These are phyloP conservation scores for Ascobolus immersus DNA, from an alignment of 495 filamentous ascomycete genomes.

Conservation along the genomic window DNA sequence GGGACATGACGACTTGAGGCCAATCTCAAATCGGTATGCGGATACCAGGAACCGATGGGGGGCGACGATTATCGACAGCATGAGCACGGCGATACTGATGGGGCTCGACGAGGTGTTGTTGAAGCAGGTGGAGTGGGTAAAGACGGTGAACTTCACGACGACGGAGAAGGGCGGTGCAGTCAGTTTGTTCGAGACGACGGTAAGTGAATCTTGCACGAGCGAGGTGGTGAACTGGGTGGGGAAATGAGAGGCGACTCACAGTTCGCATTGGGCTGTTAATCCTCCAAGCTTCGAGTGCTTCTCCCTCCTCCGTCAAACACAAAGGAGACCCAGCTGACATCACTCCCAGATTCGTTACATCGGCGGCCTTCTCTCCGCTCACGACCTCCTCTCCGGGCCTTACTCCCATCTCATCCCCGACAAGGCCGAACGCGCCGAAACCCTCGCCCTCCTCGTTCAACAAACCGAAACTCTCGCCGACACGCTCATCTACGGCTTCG, in stretches of 20 bases:
- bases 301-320: too few species aligned
- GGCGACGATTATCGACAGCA: conserved; percentile 56
- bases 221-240: background rate
- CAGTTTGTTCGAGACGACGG: conserved; percentile 66
- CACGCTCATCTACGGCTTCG: conserved; percentile 49
- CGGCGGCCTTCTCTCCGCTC: conserved; percentile 53
- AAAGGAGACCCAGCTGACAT: too few species aligned
- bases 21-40: conserved; percentile 35
- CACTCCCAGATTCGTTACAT: conserved; percentile 46
- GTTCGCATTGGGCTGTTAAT: too few species aligned
- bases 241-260: too few species aligned
- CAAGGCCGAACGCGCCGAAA: conserved; percentile 19
- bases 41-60: conserved; percentile 68
- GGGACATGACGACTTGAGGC: conserved; percentile 50
- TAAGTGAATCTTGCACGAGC: conserved; percentile 1
- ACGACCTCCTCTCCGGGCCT: conserved; percentile 56
- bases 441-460: conserved; percentile 25
- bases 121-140: conserved; percentile 42
- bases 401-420: conserved; percentile 24
- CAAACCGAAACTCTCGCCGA: conserved; percentile 49
- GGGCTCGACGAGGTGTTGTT: conserved; percentile 36
- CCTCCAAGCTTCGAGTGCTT: too few species aligned
- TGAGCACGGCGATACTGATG: conserved; percentile 65
- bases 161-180: conserved; percentile 25
- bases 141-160: conserved; percentile 38